A percentile compares a stretch with the other conserved stretches of the same genome.
Evolutionary conservation across 1,284 basidiomycete species (phyloP).

Genomic region (Trichosporon inkin): DNA sequence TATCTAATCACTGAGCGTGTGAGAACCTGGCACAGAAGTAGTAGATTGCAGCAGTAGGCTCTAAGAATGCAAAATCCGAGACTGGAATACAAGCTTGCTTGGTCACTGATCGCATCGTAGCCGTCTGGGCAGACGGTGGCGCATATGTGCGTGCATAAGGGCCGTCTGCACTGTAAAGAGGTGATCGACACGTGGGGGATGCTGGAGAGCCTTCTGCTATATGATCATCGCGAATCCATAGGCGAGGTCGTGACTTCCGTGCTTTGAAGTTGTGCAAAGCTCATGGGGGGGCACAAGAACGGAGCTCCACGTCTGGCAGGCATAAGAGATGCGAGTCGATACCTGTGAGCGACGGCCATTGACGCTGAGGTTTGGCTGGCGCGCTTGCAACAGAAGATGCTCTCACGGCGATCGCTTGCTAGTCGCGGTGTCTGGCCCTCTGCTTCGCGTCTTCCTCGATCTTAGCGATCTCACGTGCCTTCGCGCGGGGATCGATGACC

Average conservation of each 20-base stretch:
- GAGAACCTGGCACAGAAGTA: background rate
- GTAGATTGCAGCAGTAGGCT: background rate
- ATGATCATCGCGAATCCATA: too few relatives aligned
- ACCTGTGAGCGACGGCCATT: too few relatives aligned
- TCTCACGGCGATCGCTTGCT: background rate
- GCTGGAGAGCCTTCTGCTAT: too few relatives aligned
- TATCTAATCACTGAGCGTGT: conserved; percentile 12
- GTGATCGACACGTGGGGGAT: too few relatives aligned
- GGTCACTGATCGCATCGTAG: background rate
- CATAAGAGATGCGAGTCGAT: too few relatives aligned
- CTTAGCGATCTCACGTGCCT: conserved; percentile 40
- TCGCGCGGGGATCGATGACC: conserved; percentile 51
- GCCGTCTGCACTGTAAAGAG: too few relatives aligned
- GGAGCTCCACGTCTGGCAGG: too few relatives aligned
- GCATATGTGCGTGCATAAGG: background rate
- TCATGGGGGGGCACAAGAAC: too few relatives aligned
- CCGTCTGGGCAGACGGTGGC: background rate
- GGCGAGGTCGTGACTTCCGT: too few relatives aligned
- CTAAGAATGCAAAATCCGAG: background rate
- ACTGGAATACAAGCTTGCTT: background rate
- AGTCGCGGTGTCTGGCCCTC: background rate
- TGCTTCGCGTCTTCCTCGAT: conserved; percentile 23
- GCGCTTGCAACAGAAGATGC: too few relatives aligned
- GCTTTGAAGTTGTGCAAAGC: too few relatives aligned
- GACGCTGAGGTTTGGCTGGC: too few relatives aligned